Evolutionary conservation across 2,329 filamentous ascomycete genomes (phyloP), one percentile per base, ranked within the genome.

Genomic region (Pezicula radicicola): DNA sequence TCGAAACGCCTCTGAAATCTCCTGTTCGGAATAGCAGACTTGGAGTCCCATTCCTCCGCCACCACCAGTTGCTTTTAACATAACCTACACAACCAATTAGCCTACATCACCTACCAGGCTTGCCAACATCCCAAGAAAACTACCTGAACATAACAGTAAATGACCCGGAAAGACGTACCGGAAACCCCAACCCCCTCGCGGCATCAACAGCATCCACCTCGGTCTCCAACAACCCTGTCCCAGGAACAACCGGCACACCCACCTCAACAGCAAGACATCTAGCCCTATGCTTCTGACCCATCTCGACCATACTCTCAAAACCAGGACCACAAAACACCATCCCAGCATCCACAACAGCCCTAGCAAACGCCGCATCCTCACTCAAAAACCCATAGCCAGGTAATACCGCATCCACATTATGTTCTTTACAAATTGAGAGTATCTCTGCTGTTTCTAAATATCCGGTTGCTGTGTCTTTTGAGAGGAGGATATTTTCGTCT

Each of bases 361-460:
- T 76, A 12, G 85, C 85, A 65, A 88, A 88, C 0, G 70, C 73
- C 13, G 84, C 80, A 61, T 88, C 88, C 66, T 88, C 85, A 63
- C 81, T 85, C 56, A 87, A 69, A 56, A 66, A 88, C 46, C 85
- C 85, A 70, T 88, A 88, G 12, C 85, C 85, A 2, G 85, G 85
- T 66, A 88, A 85, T 58, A 88, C 85, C 9, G 80, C 83, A 63
- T 84, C 76, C 60, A 83, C 87, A 21, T 80, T 81, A 53, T 84
- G 74, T 49, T 79, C 73, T 66, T 84, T 83, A 7, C 85, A 85
- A 54, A 84, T 80, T 49, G 81, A 74, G 57, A 88, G 85, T 60
- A 88, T 87, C 36, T 84, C 79, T 33, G 83, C 75, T 21, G 83
- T 85, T 64, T 90, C 84, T 12, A 91, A 78, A 61, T 90, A 88